Conservation (phyloP, 2,329 filamentous ascomycete genomes). For the Tolypocladium amazonense region DNA sequence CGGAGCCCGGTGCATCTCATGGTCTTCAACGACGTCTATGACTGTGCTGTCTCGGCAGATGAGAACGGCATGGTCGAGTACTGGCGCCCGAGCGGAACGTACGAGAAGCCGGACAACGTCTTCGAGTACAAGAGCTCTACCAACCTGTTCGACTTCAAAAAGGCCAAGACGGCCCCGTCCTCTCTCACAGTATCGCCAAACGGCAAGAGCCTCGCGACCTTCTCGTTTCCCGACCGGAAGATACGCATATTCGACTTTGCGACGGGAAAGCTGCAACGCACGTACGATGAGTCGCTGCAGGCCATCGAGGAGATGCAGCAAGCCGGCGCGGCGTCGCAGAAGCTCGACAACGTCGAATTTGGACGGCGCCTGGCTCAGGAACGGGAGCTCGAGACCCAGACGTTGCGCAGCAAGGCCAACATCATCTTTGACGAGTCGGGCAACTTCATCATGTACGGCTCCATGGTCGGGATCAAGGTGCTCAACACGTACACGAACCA, state of each 20-base stretch:
- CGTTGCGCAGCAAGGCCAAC: constrained; percentile 62
- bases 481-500: constrained; percentile 93
- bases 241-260: constrained; percentile 89
- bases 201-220: constrained; percentile 74
- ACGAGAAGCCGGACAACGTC: constrained; percentile 84
- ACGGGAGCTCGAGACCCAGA: constrained; percentile 66
- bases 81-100: constrained; percentile 72
- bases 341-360: constrained; percentile 85
- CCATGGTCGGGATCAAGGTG: constrained; percentile 85
- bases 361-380: constrained; percentile 79
- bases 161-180: constrained; percentile 74
- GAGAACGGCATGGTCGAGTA: constrained; percentile 93
- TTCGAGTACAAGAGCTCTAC: constrained; percentile 92
- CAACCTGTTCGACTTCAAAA: constrained; percentile 94
- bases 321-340: constrained; percentile 71
- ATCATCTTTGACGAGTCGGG: constrained; percentile 94
- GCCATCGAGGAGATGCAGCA: constrained; percentile 93
- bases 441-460: constrained; percentile 90
- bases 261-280: constrained; percentile 76
- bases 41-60: constrained; percentile 87
- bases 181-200: constrained; percentile 79
- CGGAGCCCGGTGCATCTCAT: constrained; percentile 72
- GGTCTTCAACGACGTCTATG: constrained; percentile 77
- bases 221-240: constrained; percentile 89
- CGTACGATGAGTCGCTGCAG: constrained; percentile 87